Percentiles rank a stretch among this genome's conserved stretches.
Conservation (phyloP, 768 basidiomycete species). For the Astraeus odoratus region DNA sequence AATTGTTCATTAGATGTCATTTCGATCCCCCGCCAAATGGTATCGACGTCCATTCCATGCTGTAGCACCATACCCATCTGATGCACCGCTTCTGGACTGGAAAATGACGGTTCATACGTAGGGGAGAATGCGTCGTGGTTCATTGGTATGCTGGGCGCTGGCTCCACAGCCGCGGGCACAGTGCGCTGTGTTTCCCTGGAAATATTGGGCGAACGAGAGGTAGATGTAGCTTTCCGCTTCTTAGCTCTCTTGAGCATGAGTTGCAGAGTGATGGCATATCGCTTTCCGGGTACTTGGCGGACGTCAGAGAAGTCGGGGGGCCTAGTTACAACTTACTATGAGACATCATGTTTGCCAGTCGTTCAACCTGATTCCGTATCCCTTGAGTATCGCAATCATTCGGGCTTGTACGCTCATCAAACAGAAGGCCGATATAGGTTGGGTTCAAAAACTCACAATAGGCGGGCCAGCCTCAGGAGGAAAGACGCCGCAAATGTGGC, state of each 20-base stretch:
- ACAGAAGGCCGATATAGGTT: background rate
- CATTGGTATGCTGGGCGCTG: constrained; percentile 27
- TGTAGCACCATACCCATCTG: constrained; percentile 23
- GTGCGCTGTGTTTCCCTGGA: constrained; percentile 49
- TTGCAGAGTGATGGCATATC: constrained; percentile 86
- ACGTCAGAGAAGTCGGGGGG: constrained; percentile 6
- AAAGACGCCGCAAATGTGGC: constrained; percentile 93
- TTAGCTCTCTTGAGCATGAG: constrained; percentile 79
- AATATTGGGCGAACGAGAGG: constrained; percentile 55
- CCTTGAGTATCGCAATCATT: constrained; percentile 72
- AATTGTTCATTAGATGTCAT: constrained; percentile 65
- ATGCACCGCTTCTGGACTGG: constrained; percentile 26
- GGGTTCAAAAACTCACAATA: constrained; percentile 61
- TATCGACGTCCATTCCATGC: constrained; percentile 39
- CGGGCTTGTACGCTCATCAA: constrained; percentile 42
- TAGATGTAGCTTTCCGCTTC: constrained; percentile 49
- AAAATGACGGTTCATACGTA: constrained; percentile 42
- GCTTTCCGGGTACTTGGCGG: constrained; percentile 75
- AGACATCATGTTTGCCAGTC: constrained; percentile 66
- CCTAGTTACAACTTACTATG: constrained; percentile 48
- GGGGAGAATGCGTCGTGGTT: constrained; percentile 50
- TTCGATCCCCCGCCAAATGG: constrained; percentile 73
- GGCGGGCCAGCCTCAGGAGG: constrained; percentile 73
- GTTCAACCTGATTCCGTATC: constrained; percentile 73
- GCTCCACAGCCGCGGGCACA: constrained; percentile 41